Conservation (phyloP, 2,329 filamentous ascomycete genomes). For the Pyricularia sp. region DNA sequence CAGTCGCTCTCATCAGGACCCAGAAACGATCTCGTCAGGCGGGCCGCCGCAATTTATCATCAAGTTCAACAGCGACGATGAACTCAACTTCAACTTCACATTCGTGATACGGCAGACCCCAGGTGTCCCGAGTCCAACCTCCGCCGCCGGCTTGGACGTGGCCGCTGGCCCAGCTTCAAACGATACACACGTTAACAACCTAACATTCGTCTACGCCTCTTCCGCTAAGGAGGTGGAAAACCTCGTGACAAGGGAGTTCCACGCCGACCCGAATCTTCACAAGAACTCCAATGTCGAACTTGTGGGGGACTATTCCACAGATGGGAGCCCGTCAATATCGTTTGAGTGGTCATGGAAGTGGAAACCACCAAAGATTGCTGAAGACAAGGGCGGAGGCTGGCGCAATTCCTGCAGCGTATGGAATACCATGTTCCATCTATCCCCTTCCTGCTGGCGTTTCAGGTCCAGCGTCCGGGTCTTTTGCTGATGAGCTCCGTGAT, state of each 20-base stretch:
- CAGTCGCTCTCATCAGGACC: slow-evolving; percentile 45
- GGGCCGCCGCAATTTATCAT: slow-evolving; percentile 69
- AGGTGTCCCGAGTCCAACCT: slow-evolving; percentile 13
- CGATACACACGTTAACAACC: slow-evolving; percentile 72
- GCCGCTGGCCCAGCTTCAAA: slow-evolving; percentile 33
- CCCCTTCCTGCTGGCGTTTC: background rate
- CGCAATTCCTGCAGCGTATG: slow-evolving; percentile 82
- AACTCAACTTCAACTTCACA: slow-evolving; percentile 84
- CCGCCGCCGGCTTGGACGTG: slow-evolving; percentile 32
- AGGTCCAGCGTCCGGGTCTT: background rate
- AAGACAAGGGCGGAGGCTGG: slow-evolving; percentile 86
- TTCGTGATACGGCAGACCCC: slow-evolving; percentile 58
- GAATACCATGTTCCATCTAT: slow-evolving; percentile 6
- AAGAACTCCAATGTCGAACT: slow-evolving; percentile 93
- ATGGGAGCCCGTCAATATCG: slow-evolving; percentile 67
- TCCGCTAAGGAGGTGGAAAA: slow-evolving; percentile 82
- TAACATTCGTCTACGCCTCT: slow-evolving; percentile 87
- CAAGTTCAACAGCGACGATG: slow-evolving; percentile 80
- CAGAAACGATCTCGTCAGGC: slow-evolving; percentile 42
- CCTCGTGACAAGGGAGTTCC: slow-evolving; percentile 86
- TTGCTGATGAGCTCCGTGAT: background rate
- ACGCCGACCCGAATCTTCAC: slow-evolving; percentile 92
- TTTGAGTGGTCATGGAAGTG: slow-evolving; percentile 98
- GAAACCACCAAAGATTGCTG: slow-evolving; percentile 70
- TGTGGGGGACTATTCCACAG: slow-evolving; percentile 82